Percentiles rank a stretch among this genome's conserved stretches.
phyloP scores from a whole-genome alignment of 2,329 filamentous ascomycete genomes.

The Didymella keratinophila region DNA sequence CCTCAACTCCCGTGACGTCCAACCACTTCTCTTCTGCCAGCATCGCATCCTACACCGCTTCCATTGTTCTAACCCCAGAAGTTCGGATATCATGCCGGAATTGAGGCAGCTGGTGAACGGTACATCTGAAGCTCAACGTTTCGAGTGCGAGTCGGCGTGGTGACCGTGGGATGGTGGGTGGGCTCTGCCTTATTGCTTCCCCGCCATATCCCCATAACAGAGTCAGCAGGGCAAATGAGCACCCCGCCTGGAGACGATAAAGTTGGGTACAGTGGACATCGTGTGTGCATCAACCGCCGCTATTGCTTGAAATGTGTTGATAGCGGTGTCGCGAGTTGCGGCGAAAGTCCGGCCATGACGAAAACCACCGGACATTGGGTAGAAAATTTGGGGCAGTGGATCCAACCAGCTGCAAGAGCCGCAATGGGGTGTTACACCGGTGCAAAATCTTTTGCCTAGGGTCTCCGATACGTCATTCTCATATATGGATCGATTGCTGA shows the following conservation, averaged over 20 bases:
- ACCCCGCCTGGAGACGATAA: constrained; percentile 17
- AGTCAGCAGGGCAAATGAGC: constrained; percentile 20
- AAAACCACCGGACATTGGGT: constrained; percentile 26
- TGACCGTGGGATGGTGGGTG: constrained; percentile 3
- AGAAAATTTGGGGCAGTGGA: constrained; percentile 31
- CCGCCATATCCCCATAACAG: constrained; percentile 22
- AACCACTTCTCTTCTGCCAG: constrained; percentile 7
- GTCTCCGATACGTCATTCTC: constrained; percentile 38
- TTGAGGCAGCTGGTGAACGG: not conserved
- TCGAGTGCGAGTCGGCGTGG: constrained; percentile 1
- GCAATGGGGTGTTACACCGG: constrained; percentile 33
- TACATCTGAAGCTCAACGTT: constrained; percentile 5
- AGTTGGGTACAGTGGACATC: constrained; percentile 22
- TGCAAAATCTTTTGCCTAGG: constrained; percentile 41
- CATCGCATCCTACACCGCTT: constrained; percentile 16
- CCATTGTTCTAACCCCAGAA: not conserved
- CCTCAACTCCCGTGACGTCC: not conserved
- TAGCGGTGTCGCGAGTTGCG: constrained; percentile 21
- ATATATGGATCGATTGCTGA: constrained; percentile 26
- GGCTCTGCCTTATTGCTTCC: constrained; percentile 16
- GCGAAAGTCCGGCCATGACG: constrained; percentile 28
- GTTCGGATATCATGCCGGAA: constrained; percentile 16
- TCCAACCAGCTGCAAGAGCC: constrained; percentile 32
- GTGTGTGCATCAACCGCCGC: constrained; percentile 33
- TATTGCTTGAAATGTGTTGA: constrained; percentile 22